Base-by-base conservation (phyloP, 805 yeast species). In the Grigorovia humatica region DNA sequence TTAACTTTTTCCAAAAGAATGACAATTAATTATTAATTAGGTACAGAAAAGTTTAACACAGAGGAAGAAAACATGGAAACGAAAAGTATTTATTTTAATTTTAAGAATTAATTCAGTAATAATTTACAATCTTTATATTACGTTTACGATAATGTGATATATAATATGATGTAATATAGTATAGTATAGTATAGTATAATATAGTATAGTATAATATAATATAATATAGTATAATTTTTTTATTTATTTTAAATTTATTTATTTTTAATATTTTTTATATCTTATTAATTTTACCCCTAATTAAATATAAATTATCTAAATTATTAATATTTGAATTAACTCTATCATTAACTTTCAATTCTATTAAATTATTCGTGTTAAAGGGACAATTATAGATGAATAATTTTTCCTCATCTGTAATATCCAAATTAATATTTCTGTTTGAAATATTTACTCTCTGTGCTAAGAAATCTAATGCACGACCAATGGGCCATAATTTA, bases 401-500 rank as follows among this genome's bases (percentile, higher is more conserved):
- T 18, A 67, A 52, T 51, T 57, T 64, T 20, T 65, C 68, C 11
- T 55, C 51, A 2, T 51, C 46, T 5, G 54, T 44, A 1, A 58
- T 55, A 9, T 54, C 48, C 20, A 53, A 41, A 17, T 53, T 53
- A 40, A 47, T 48, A 50, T 64, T 65, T 11, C 38, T 46, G 49
- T 66, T 66, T 23, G 52, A 53, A 5, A 66, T 60, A 35, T 56
- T 52, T 41, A 64, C 52, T 46, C 54, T 56, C n/a, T 51, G 45
- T 1, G 70, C 66, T 18, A 66, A 44, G 48, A 54, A 62, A 51
- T 67, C 70, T 32, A 67, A 50, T 4, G 60, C 64, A 43, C 66
- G 59, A 1, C 70, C 70, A 2, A 65, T 51, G 11, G 69, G 66
- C 70, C 70, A 65, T 3, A 59, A 50, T 50, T 62, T 66, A 52